phyloP scores from a whole-genome alignment of 2,329 filamentous ascomycete species.

The Triangularia setosa region DNA sequence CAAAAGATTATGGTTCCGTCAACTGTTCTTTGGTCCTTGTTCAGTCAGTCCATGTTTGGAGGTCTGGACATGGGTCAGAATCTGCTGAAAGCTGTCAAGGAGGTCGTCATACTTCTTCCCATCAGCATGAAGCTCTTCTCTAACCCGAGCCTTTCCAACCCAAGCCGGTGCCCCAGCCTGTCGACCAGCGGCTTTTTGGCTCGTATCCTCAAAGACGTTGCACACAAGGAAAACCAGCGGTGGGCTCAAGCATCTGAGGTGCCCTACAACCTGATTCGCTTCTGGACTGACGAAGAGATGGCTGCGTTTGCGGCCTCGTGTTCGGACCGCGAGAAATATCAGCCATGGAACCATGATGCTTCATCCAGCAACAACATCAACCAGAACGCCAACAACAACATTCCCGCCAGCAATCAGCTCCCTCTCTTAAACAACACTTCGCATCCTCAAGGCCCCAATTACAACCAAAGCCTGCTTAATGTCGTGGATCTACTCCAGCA shows the following conservation, averaged over 20 bases:
- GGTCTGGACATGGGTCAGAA: neutral
- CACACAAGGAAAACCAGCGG: neutral
- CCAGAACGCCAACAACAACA: neutral
- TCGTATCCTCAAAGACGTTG: neutral
- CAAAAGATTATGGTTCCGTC: neutral
- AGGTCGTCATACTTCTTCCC: neutral
- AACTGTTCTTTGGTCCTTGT: neutral
- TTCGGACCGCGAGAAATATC: neutral
- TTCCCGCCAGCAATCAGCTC: neutral
- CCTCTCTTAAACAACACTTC: neutral
- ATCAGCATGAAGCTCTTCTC: neutral
- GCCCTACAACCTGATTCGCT: neutral
- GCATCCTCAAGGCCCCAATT: neutral
- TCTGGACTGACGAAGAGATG: conserved; percentile 7
- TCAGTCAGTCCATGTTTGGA: neutral
- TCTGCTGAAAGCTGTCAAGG: neutral
- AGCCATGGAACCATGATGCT: neutral
- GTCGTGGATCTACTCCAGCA: neutral
- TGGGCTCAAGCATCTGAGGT: neutral
- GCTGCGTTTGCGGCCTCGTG: neutral
- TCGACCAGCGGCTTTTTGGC: neutral
- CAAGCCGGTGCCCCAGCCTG: neutral
- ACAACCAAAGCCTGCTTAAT: neutral
- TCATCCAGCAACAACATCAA: neutral
- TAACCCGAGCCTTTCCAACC: neutral